phyloP scores from a whole-genome alignment of 169 alveolate genomes.

The Theileria luwenshuni region DNA sequence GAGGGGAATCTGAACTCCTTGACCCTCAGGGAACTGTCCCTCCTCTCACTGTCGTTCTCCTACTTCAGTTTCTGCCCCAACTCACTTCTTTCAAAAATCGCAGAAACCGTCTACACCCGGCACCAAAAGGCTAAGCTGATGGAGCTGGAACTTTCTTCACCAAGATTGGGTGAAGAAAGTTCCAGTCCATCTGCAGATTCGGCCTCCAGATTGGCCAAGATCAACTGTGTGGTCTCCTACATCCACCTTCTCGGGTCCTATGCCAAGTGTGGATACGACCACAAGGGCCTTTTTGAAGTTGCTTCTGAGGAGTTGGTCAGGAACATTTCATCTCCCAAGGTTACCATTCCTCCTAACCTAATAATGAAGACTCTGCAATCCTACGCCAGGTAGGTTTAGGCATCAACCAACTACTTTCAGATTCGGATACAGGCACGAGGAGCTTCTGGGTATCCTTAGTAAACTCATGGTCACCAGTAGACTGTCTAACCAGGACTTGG shows the following conservation, averaged over 20 bases:
- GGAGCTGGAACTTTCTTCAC: slow-evolving; percentile 18
- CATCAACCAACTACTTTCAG: neutral
- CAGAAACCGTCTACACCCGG: slow-evolving; percentile 44
- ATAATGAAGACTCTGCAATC: slow-evolving; percentile 64
- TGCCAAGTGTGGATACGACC: slow-evolving; percentile 65
- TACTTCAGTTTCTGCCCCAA: slow-evolving; percentile 45
- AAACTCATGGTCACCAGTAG: slow-evolving; percentile 56
- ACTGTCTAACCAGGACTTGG: slow-evolving; percentile 35
- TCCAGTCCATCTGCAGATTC: slow-evolving; percentile 26
- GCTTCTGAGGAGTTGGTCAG: slow-evolving; percentile 66
- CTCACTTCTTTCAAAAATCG: slow-evolving; percentile 31
- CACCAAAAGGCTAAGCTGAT: slow-evolving; percentile 23
- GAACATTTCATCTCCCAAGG: slow-evolving; percentile 48
- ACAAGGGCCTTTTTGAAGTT: slow-evolving; percentile 71
- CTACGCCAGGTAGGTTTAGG: slow-evolving; percentile 64
- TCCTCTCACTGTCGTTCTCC: slow-evolving; percentile 67
- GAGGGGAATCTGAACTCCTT: slow-evolving; percentile 52
- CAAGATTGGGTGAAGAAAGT: slow-evolving; percentile 23
- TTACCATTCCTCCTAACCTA: slow-evolving; percentile 61
- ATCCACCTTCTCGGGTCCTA: slow-evolving; percentile 76
- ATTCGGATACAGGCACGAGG: slow-evolving; percentile 47
- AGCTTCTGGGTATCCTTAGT: slow-evolving; percentile 42
- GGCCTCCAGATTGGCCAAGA: slow-evolving; percentile 22
- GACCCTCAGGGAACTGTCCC: slow-evolving; percentile 70
- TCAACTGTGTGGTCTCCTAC: slow-evolving; percentile 62